Conservation (phyloP, 805 yeast species). For the Komagataella ulmi region DNA sequence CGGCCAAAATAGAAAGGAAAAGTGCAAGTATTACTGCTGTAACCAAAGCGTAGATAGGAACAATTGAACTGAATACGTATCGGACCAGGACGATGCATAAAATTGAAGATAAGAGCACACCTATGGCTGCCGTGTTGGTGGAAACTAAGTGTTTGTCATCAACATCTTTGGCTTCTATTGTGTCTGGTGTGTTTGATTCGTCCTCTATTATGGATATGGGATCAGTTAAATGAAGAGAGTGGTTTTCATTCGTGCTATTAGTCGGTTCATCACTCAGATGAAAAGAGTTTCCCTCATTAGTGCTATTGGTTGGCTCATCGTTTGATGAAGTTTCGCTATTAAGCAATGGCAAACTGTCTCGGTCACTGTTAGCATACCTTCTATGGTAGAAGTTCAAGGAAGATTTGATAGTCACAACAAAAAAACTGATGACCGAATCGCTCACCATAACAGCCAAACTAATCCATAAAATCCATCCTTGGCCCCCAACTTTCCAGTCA, state of each 20-base stretch:
- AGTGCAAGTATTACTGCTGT: constrained; percentile 66
- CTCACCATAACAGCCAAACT: constrained; percentile 88
- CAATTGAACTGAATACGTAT: constrained; percentile 51
- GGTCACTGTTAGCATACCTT: not conserved
- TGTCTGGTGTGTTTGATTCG: not conserved
- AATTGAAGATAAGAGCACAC: constrained; percentile 52
- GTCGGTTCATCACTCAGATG: not conserved
- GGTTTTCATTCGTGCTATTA: not conserved
- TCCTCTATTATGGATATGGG: not conserved
- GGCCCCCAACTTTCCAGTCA: constrained; percentile 90
- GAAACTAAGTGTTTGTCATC: constrained; percentile 36
- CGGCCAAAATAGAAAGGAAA: constrained; percentile 73
- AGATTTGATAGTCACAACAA: constrained; percentile 42
- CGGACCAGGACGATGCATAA: constrained; percentile 56
- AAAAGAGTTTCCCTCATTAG: not conserved
- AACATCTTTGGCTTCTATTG: constrained; percentile 12
- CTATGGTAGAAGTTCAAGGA: constrained; percentile 5
- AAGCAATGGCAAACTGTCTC: not conserved
- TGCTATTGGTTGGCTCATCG: constrained; percentile 1
- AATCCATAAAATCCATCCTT: constrained; percentile 96
- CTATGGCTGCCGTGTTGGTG: constrained; percentile 33
- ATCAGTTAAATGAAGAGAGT: not conserved
- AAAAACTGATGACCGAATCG: constrained; percentile 74
- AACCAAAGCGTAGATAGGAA: constrained; percentile 59
- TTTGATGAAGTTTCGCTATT: not conserved